These are phyloP conservation scores for Phaeosphaeriaceae sp. DNA, from an alignment of 2,329 filamentous ascomycete species.

Conservation along the genomic window DNA sequence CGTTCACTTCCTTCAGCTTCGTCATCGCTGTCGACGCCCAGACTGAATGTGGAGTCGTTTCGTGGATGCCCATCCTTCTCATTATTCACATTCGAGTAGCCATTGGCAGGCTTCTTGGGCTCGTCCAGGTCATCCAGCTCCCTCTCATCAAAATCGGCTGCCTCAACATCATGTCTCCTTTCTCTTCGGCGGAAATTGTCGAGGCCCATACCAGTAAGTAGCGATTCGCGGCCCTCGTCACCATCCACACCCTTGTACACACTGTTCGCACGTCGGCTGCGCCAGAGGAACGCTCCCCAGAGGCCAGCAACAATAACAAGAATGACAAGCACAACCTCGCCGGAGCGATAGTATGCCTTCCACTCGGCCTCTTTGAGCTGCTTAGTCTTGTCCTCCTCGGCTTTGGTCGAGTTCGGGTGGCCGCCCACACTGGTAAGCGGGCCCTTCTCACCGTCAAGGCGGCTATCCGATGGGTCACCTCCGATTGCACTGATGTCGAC, in stretches of 20 bases:
- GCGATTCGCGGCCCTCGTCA: conserved; percentile 54
- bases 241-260: conserved; percentile 55
- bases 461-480: conserved; percentile 77
- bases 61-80: conserved; percentile 40
- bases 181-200: conserved; percentile 56
- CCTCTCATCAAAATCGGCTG: conserved; percentile 67
- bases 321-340: conserved; percentile 83
- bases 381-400: conserved; percentile 71
- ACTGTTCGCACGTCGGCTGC: conserved; percentile 50
- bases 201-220: conserved; percentile 54
- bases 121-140: conserved; percentile 64
- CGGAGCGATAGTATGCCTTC: conserved; percentile 86
- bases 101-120: conserved; percentile 31
- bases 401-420: conserved; percentile 71
- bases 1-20: conserved; percentile 42
- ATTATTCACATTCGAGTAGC: conserved; percentile 26
- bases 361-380: conserved; percentile 85
- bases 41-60: conserved; percentile 54
- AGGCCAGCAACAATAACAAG: conserved; percentile 74
- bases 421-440: conserved; percentile 79
- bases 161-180: conserved; percentile 61
- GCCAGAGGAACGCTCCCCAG: conserved; percentile 77
- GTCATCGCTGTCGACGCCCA: conserved; percentile 56
- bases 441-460: conserved; percentile 84
- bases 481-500: conserved; percentile 92